phyloP scores from a whole-genome alignment of 306 rosid species.

The Citrullus colocynthis region DNA sequence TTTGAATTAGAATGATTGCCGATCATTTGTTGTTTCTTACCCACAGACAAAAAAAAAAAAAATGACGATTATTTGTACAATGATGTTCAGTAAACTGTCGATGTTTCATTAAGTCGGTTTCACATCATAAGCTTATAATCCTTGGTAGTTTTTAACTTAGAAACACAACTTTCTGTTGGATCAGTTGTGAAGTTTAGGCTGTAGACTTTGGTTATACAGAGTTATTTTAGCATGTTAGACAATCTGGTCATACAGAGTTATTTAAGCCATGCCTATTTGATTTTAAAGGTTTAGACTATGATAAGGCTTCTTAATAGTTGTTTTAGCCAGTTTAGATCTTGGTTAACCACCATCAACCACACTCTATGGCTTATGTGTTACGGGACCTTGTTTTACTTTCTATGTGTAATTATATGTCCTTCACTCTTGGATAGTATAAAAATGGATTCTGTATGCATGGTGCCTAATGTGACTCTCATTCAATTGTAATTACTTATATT shows the following conservation, averaged over 20 bases:
- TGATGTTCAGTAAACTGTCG: not conserved
- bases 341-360: not conserved
- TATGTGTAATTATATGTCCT: not conserved
- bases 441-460: not conserved
- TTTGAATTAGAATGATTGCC: not conserved
- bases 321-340: not conserved
- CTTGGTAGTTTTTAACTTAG: not conserved
- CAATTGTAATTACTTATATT: not conserved
- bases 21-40: too few relatives aligned
- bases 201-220: not conserved
- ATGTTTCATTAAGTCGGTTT: not conserved
- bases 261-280: not conserved
- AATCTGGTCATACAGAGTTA: not conserved
- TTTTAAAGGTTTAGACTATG: not conserved
- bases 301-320: not conserved
- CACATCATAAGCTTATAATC: not conserved
- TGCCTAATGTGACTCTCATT: not conserved
- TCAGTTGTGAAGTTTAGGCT: not conserved
- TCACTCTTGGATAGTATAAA: not conserved
- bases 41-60: too few relatives aligned
- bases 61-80: not conserved
- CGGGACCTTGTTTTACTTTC: not conserved
- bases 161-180: not conserved
- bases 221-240: not conserved
- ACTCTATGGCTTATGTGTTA: not conserved